Conservation (phyloP, 1,284 basidiomycete species). For the Grifola frondosa region DNA sequence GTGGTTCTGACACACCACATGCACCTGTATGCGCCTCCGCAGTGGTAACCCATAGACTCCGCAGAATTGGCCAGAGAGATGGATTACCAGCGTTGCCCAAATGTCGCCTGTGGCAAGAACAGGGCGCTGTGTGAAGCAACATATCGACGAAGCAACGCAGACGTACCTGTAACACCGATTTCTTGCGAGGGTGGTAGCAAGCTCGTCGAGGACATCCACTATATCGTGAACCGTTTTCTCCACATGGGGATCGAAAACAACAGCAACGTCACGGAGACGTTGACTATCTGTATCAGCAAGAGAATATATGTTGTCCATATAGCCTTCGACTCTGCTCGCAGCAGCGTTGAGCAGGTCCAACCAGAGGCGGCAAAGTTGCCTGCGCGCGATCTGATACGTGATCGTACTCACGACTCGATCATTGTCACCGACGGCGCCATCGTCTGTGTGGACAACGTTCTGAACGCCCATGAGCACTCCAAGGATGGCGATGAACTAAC, state of each 20-base stretch:
- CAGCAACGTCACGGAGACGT: neutral
- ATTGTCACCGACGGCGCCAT: too few relatives aligned
- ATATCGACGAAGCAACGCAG: neutral
- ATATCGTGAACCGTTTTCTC: constrained; percentile 20
- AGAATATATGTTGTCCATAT: too few relatives aligned
- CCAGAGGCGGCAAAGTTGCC: too few relatives aligned
- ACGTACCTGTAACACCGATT: constrained; percentile 45
- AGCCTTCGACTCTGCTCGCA: too few relatives aligned
- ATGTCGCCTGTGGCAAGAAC: constrained; percentile 34
- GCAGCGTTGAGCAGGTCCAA: too few relatives aligned
- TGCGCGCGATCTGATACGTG: too few relatives aligned
- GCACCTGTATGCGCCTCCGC: constrained; percentile 47
- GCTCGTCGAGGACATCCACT: constrained; percentile 41
- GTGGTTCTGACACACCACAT: constrained; percentile 22
- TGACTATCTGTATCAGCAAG: neutral
- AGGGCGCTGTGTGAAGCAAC: constrained; percentile 1
- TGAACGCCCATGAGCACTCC: too few relatives aligned
- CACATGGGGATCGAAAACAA: constrained; percentile 10
- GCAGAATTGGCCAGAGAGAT: constrained; percentile 54
- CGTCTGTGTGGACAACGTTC: too few relatives aligned
- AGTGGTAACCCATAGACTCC: constrained; percentile 53
- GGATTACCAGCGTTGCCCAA: constrained; percentile 43
- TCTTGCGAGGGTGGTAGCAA: constrained; percentile 46
- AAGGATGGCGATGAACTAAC: too few relatives aligned
- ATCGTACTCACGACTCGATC: too few relatives aligned